Base-by-base conservation (phyloP, 2,329 filamentous ascomycete species). In the Fusarium clavum region DNA sequence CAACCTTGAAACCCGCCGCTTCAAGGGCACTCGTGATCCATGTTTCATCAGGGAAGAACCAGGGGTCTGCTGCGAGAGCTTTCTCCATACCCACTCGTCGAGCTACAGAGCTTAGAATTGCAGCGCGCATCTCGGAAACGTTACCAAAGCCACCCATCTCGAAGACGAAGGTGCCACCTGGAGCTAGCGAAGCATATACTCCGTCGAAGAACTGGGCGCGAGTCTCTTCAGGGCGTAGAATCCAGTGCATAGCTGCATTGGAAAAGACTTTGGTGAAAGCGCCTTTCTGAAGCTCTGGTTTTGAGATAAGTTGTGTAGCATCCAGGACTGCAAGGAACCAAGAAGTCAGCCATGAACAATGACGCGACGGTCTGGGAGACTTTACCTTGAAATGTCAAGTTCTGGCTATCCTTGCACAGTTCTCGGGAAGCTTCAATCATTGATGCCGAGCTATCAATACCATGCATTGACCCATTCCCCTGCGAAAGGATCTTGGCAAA, bases 91-190 rank as follows among this genome's bases (percentile, higher is more conserved):
- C 81, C 1, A 89, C 76, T 2, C 87, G 85, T 3, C 85, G 82
- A 18, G 83, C 77, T 2, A 91, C 80, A 3, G 85, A 85, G 18
- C 83, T 81, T 6, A 90, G 79, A 10, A 92, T 79, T 3, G 88
- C 87, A 1, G 86, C 82, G 29, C 87, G 84, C 70, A 91, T 85
- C 78, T 92, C 91, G 2, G 83, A 81, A 2, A 91, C 84, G 77
- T 93, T 92, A 22, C 91, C 91, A 52, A 89, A 84, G 1, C 90
- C 91, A 55, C 91, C 91, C 88, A 91, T 91, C 78, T 93, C 91
- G 72, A 93, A 92, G 12, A 86, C 85, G 62, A 93, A 89, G 0
- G 72, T 73, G 3, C 89, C 91, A 13, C 84, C 84, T 0, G 86
- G 85, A 34, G 81, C 83, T 4, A 93, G 83, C 2, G 85, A 81